A percentile compares a stretch with the other conserved stretches of the same genome.
These are phyloP conservation scores for Leccinum truebloodii DNA, from an alignment of 768 basidiomycete genomes.

Conservation along the genomic window DNA sequence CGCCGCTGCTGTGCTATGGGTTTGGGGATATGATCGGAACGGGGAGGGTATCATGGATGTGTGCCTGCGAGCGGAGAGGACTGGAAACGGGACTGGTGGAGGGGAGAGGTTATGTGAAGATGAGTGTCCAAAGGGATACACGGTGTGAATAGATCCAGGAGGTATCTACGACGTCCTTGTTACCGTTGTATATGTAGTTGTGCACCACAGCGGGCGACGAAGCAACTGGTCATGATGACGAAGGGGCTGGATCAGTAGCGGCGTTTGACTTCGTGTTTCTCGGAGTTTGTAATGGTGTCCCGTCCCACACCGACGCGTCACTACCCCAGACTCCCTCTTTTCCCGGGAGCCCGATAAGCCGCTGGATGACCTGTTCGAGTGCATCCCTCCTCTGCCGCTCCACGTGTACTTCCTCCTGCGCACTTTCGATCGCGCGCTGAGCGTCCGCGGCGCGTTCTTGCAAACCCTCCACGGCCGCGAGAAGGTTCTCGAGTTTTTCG, in stretches of 20 bases:
- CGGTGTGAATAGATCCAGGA: background rate
- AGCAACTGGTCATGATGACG: slow-evolving; percentile 7
- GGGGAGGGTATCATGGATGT: too few relatives aligned
- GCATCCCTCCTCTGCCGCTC: slow-evolving; percentile 55
- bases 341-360: slow-evolving; percentile 54
- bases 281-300: slow-evolving; percentile 54
- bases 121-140: background rate
- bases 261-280: slow-evolving; percentile 21
- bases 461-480: slow-evolving; percentile 47
- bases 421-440: slow-evolving; percentile 43
- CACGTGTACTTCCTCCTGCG: slow-evolving; percentile 43
- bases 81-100: background rate
- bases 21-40: too few relatives aligned
- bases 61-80: slow-evolving; percentile 2
- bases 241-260: background rate
- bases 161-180: background rate
- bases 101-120: background rate
- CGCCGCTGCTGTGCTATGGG: too few relatives aligned
- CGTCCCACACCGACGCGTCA: slow-evolving; percentile 52
- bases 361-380: slow-evolving; percentile 61
- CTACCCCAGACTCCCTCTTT: slow-evolving; percentile 57
- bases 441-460: slow-evolving; percentile 37
- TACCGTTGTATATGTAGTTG: background rate
- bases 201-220: background rate
- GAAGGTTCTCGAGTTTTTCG: slow-evolving; percentile 65